Evolutionary conservation across 371 early-diverging fungal species (phyloP).

Genomic region (Capillidium heterosporum): DNA sequence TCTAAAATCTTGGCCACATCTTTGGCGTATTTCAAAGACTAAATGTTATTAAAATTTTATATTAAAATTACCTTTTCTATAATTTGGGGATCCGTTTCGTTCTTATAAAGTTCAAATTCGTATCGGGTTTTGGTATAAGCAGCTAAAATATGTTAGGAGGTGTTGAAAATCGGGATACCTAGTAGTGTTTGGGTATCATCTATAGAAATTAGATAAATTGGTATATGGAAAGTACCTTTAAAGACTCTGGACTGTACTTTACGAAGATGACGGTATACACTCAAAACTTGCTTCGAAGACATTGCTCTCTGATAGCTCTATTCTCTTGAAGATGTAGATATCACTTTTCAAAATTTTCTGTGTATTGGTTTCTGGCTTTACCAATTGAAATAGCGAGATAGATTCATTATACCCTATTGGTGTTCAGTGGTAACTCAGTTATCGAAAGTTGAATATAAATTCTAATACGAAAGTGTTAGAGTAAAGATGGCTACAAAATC

Average conservation of each 20-base stretch:
- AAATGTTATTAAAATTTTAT: background rate
- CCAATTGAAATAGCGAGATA: too few species aligned
- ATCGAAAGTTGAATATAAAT: too few species aligned
- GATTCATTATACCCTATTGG: too few species aligned
- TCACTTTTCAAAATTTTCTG: too few species aligned
- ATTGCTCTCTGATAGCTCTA: too few species aligned
- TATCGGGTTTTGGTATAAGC: background rate
- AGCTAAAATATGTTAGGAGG: background rate
- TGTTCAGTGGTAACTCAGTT: too few species aligned
- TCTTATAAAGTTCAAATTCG: conserved; percentile 2
- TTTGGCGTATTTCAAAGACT: background rate
- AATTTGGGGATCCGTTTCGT: background rate
- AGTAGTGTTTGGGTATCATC: background rate
- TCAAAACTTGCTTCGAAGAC: too few species aligned
- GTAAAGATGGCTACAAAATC: too few species aligned
- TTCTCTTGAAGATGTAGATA: too few species aligned
- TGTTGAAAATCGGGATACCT: background rate
- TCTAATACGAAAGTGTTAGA: too few species aligned
- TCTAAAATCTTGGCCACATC: conserved; percentile 1
- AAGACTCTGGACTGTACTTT: background rate
- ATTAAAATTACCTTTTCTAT: conserved; percentile 2
- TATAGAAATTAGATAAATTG: background rate
- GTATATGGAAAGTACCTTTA: background rate
- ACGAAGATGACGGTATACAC: background rate
- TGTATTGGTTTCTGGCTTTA: too few species aligned